Evolutionary conservation across 1,284 basidiomycete genomes (phyloP), one percentile per base, ranked within the genome.

Genomic region (Ganoderma lucidum): DNA sequence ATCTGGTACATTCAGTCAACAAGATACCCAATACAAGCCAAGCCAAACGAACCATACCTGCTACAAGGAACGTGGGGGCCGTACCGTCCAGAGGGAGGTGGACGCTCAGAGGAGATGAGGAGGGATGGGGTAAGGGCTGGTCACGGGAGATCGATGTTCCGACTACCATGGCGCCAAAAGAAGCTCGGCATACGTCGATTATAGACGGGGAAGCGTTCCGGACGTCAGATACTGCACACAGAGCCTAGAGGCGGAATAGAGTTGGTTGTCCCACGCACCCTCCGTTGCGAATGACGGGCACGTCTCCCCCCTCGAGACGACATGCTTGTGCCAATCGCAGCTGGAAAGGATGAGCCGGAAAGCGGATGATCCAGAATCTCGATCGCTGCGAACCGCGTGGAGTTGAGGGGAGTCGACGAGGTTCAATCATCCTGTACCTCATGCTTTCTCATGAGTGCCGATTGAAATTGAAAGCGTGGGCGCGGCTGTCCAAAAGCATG

Each of bases 151-250:
- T 59, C 56, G 56, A 59, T 59, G 35, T 59, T 23, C 56, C 32
- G 32, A 59, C 32, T 9, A 59, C 17, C 55, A 39, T n/a, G 56
- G 56, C 56, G 56, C 56, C 56, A 59, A 59, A 35, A 30, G 56
- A 59, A 59, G 56, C 56, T 35, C 35, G 35, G 2, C 35, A 23
- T n/a, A 59, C 56, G 56, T 59, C 56, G 17, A 59, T 39, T 59
- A 59, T 39, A 39, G 15, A 39, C 56, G 56, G n/a, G 19, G 56
- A 59, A 59, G 35, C n/a, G 56, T 59, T 39, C 35, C 56, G 35
- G 12, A 39, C 10, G 32, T 59, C 56, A 59, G 10, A 39, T 35
- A 55, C 35, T n/a, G 56, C 56, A 39, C 19, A 35, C 8, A 39
- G 39, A 39, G 35, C 23, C 48, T 23, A 23, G 56, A 39, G 35